Evolutionary conservation across 805 yeast genomes (phyloP), one percentile per base, ranked within the genome.

Genomic region (Metschnikowia bowlesiae): DNA sequence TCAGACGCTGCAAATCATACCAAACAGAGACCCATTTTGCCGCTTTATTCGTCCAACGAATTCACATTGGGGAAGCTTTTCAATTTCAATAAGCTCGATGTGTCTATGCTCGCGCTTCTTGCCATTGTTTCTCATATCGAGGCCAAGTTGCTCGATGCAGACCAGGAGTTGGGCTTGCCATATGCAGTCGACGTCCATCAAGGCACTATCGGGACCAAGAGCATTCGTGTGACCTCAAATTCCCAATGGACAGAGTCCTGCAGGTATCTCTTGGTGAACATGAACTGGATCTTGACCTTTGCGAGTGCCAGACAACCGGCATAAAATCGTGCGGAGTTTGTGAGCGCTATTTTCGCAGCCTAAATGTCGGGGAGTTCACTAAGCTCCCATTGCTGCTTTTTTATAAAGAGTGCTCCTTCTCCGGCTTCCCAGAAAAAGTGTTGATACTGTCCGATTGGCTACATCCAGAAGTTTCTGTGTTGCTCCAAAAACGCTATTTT

Each of bases 201-300:
- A 8, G 96, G 87, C 53, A 78, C 78, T 47, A 85, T 92, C 34
- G 96, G 94, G 1, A 90, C 88, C 1, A 78, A 82, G 49, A 81
- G 87, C 45, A 84, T 92, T n/a, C 73, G 83, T 43, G 76, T 89
- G 1, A 80, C 87, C 1, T 78, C 87, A 2, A 85, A 84, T 62
- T 81, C 82, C 41, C 89, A 86, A 53, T 91, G 98, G 98, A 89
- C 97, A 0, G 80, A 85, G 28, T 92, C 96, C 0, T 90, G 96
- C 68, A 85, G 87, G 59, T 87, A 83, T 61, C 71, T 92, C 10
- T 69, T 91, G 44, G 87, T 94, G 0, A 82, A 92, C 53, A 52
- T 74, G 31, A 89, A 89, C 62, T 92, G 96, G 96, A 76, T 92
- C 7, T 68, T 91, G 49, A 85, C 91, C 4, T 89, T 84, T 62